Percentiles rank a stretch among this genome's conserved stretches.
These are phyloP conservation scores for Trichoderma polysporum DNA, from an alignment of 2,329 filamentous ascomycete genomes.

Conservation along the genomic window DNA sequence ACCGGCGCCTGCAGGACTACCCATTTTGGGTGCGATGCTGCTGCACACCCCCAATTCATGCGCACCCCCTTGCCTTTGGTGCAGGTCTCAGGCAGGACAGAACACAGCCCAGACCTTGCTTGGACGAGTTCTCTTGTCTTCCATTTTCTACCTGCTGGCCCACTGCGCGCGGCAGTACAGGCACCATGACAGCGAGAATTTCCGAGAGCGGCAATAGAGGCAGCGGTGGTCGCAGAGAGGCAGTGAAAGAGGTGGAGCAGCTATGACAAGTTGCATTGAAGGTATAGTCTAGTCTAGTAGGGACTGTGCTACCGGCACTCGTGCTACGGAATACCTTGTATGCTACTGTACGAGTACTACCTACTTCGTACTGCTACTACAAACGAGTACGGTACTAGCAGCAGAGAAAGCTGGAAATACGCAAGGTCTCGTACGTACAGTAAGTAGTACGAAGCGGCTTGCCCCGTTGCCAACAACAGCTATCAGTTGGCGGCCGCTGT, in stretches of 20 bases:
- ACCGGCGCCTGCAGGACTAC: conserved; percentile 18
- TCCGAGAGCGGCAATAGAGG: not conserved
- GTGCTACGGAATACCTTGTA: not conserved
- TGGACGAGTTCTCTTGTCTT: not conserved
- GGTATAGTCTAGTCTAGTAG: not conserved
- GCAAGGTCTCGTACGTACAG: not conserved
- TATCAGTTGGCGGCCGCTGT: conserved; percentile 8
- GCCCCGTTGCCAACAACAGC: not conserved
- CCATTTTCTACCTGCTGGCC: not conserved
- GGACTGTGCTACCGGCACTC: not conserved
- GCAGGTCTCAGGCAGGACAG: not conserved
- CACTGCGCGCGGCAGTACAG: not conserved
- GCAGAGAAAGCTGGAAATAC: not conserved
- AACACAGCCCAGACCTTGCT: conserved; percentile 16
- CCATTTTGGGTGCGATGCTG: conserved; percentile 14
- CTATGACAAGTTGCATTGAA: not conserved
- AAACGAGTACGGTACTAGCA: no score
- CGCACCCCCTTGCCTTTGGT: not conserved
- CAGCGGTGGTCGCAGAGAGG: conserved; percentile 7
- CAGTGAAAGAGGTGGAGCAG: conserved; percentile 3
- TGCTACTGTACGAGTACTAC: no score
- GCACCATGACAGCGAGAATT: not conserved
- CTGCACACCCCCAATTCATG: conserved; percentile 13
- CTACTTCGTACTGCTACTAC: not conserved
- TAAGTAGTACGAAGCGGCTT: not conserved